These are phyloP conservation scores for Colletotrichum chrysophilum DNA, from an alignment of 2,329 filamentous ascomycete genomes.

Conservation along the genomic window DNA sequence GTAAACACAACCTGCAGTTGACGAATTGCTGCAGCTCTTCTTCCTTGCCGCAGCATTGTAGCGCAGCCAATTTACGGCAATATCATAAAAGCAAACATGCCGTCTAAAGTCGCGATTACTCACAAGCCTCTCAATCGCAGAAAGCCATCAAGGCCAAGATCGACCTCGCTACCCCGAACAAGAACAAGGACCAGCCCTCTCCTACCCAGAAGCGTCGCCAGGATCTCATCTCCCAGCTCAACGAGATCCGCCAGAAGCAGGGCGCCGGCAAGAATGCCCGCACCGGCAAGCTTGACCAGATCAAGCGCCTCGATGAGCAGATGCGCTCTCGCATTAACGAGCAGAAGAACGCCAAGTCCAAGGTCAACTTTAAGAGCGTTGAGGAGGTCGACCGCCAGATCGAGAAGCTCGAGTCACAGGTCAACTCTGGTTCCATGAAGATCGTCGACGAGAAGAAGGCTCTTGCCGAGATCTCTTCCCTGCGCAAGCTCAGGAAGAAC, in stretches of 20 bases:
- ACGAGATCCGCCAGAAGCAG: conserved; percentile 86
- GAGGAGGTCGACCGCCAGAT: conserved; percentile 91
- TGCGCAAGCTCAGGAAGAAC: conserved; percentile 90
- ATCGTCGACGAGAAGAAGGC: conserved; percentile 98
- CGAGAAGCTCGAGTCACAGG: conserved; percentile 78
- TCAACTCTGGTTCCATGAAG: conserved; percentile 90
- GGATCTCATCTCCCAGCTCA: conserved; percentile 83
- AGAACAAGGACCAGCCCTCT: conserved; percentile 78
- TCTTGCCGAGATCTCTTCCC: conserved; percentile 77
- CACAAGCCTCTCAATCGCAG: conserved; percentile 50
- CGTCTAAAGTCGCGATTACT: neutral
- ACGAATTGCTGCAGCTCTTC: neutral
- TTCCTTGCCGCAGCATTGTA: neutral
- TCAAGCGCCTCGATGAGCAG: conserved; percentile 90
- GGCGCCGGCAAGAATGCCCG: conserved; percentile 85
- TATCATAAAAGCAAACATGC: neutral
- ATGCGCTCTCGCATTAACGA: conserved; percentile 84
- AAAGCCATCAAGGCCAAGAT: conserved; percentile 88
- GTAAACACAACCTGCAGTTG: conserved; percentile 20
- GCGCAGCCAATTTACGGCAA: neutral
- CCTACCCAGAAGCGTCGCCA: conserved; percentile 82
- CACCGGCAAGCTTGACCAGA: conserved; percentile 80
- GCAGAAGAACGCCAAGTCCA: conserved; percentile 83
- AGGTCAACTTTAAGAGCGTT: conserved; percentile 82
- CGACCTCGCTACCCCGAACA: conserved; percentile 77